These are phyloP conservation scores for Clonostachys rosea DNA, from an alignment of 2,329 filamentous ascomycete species.

Conservation along the genomic window DNA sequence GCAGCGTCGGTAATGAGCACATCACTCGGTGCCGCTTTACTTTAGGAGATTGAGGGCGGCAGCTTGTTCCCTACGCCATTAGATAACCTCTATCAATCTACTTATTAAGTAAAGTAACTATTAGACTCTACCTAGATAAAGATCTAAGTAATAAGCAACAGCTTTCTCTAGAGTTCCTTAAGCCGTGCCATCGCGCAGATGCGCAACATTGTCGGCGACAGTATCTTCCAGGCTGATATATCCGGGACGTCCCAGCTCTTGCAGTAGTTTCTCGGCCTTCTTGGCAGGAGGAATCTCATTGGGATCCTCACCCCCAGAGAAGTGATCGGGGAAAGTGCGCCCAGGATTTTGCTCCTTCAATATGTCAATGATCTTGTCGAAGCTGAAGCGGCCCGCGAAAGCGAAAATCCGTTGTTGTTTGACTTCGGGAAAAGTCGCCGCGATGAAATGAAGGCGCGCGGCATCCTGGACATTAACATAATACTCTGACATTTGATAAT, in stretches of 20 bases:
- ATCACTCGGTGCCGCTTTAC: too few species aligned
- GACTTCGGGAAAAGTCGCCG: conserved; percentile 37
- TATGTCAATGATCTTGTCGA: conserved; percentile 29
- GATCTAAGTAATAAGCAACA: too few species aligned
- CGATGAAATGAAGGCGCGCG: conserved; percentile 47
- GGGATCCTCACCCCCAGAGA: conserved; percentile 6
- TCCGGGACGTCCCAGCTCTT: conserved; percentile 5
- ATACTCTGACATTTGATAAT: conserved; percentile 23
- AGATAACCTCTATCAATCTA: too few species aligned
- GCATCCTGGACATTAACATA: conserved; percentile 41
- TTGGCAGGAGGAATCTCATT: conserved; percentile 4
- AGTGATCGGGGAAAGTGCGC: conserved; percentile 13
- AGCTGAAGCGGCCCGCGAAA: conserved; percentile 40
- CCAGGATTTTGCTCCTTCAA: conserved; percentile 12
- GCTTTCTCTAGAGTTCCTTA: too few species aligned
- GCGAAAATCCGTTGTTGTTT: conserved; percentile 47
- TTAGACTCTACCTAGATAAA: too few species aligned
- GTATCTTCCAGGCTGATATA: conserved; percentile 8
- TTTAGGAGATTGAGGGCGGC: too few species aligned
- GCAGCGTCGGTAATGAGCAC: too few species aligned
- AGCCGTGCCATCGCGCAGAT: too few species aligned
- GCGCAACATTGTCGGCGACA: background rate
- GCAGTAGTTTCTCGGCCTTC: conserved; percentile 10
- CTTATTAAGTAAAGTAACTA: too few species aligned
- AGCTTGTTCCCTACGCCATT: too few species aligned